Base-by-base conservation (phyloP, 371 early-diverging fungal genomes). In the Mortierella polycephala region DNA sequence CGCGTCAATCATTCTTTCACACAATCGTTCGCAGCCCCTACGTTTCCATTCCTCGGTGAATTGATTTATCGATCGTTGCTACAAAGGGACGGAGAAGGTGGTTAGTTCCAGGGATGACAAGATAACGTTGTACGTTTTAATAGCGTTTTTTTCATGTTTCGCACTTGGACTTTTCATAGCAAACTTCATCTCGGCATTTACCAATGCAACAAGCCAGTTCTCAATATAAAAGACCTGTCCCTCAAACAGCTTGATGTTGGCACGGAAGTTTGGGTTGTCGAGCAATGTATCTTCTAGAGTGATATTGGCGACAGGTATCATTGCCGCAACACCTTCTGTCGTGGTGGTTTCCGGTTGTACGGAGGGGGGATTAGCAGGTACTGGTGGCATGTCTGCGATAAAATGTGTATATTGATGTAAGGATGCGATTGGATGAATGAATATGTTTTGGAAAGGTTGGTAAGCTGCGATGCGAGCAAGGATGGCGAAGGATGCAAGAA, bases 181-280 rank as follows among this genome's bases (percentile, higher is more conserved):
- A 9, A 18, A n/a, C n/a, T n/a, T 18, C 9, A 18, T 51, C 9
- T 51, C 20, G 7, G 16, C 20, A 5, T 4, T 53, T 53, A 85
- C 83, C 42, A 90, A 42, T 21, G 77, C 72, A 13, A 89, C 87
- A 10, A 89, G 73, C 93, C 93, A 92, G 76, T 83, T 85, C 57
- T 88, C 85, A 12, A 91, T 66, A 21, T 84, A 85, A 44, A 90
- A 91, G 46, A 93, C 68, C 55, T 93, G 92, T 10, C 89, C 89
- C 64, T 92, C 89, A 76, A 92, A 90, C 46, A 88, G 87, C 12
- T 83, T 69, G 37, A 89, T 75, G 59, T 84, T 84, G 51, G 91
- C 89, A 10, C 93, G 85, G 62, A 89, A 90, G 13, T 86, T 84
- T 45, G 92, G 93, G 10, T 92, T 90, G 68, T 93, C 93, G 16